Evolutionary conservation across 192 early-diverging fungal genomes (phyloP), one percentile per base, ranked within the genome.

Genomic region (Blastocladiella britannica): DNA sequence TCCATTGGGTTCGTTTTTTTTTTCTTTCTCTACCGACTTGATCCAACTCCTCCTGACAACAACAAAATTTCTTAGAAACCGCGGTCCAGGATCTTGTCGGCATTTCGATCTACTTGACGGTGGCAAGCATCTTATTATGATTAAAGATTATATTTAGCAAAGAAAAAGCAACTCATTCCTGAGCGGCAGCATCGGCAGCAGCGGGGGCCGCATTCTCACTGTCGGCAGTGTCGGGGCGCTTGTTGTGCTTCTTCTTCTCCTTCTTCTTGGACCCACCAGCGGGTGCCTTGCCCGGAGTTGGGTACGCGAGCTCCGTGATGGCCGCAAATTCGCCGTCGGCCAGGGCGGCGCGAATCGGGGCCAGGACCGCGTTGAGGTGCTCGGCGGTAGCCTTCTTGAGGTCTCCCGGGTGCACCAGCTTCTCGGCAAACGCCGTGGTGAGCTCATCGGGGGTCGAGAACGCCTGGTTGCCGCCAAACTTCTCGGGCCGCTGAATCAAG

Each of bases 371-470:
- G 65, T 95, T 93, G 53, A 98, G 72, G 1, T 87, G 82, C 24
- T 85, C 78, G 2, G 84, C 75, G 2, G 83, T 84, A 59, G 83
- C 82, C 60, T 72, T 78, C 77, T 98, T 98, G 58, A 98, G 78
- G 66, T 98, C 95, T 20, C 85, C 84, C 15, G 95, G 95, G 67
- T 94, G 90, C 23, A 98, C 72, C 63, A 80, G 77, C 74, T 86
- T 83, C 5, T 82, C 84, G 47, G 69, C 75, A 64, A 93, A 98
- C 59, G 89, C 92, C 25, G 82, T 67, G 68, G 91, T 84, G 30
- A 98, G 69, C 5, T 68, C 69, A 57, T 86, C 75, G 60, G 70
- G 88, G 57, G 53, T 65, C 18, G 60, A 75, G 73, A 86, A 98
- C 31, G 71, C 65, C 43, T 82, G 70, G 68, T 93, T 74, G 5